A percentile compares a stretch with the other conserved stretches of the same genome.
Evolutionary conservation across 2,329 filamentous ascomycete genomes (phyloP).

Genomic region (Macroventuria anomochaeta): DNA sequence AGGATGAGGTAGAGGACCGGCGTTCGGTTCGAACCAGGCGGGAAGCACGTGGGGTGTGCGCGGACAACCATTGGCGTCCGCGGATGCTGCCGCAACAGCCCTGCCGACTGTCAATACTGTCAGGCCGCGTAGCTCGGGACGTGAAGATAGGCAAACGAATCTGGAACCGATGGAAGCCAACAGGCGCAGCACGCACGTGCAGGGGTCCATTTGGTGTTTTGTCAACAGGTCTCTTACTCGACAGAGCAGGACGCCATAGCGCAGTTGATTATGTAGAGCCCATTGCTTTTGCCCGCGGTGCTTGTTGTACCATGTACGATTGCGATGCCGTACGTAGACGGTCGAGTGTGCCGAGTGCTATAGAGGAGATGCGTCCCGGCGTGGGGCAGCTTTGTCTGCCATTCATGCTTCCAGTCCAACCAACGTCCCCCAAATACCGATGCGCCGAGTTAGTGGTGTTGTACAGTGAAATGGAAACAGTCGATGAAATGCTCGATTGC

Average conservation of each 20-base stretch:
- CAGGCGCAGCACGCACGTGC: slow-evolving; percentile 23
- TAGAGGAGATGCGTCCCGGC: slow-evolving; percentile 20
- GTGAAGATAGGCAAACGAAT: neutral
- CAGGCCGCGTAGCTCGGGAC: slow-evolving; percentile 12
- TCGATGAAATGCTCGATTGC: slow-evolving; percentile 22
- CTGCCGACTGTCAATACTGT: slow-evolving; percentile 19
- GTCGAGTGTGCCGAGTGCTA: slow-evolving; percentile 22
- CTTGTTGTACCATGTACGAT: slow-evolving; percentile 28
- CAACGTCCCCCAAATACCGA: slow-evolving; percentile 24
- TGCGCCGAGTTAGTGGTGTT: slow-evolving; percentile 41
- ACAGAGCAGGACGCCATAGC: slow-evolving; percentile 17
- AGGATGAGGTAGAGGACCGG: slow-evolving; percentile 20
- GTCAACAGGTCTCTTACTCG: neutral
- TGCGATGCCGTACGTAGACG: slow-evolving; percentile 22
- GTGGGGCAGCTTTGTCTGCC: slow-evolving; percentile 4
- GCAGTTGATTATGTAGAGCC: slow-evolving; percentile 17
- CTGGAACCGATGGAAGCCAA: slow-evolving; percentile 17
- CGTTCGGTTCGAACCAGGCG: slow-evolving; percentile 20
- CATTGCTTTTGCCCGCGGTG: slow-evolving; percentile 20
- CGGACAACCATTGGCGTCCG: slow-evolving; percentile 31
- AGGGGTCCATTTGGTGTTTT: neutral
- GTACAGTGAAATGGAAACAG: slow-evolving; percentile 35
- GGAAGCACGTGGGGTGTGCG: slow-evolving; percentile 33
- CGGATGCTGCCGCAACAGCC: slow-evolving; percentile 12
- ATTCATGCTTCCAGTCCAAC: slow-evolving; percentile 14